Base-by-base conservation (phyloP, 192 early-diverging fungal species). In the Gamsiella multidivaricata region DNA sequence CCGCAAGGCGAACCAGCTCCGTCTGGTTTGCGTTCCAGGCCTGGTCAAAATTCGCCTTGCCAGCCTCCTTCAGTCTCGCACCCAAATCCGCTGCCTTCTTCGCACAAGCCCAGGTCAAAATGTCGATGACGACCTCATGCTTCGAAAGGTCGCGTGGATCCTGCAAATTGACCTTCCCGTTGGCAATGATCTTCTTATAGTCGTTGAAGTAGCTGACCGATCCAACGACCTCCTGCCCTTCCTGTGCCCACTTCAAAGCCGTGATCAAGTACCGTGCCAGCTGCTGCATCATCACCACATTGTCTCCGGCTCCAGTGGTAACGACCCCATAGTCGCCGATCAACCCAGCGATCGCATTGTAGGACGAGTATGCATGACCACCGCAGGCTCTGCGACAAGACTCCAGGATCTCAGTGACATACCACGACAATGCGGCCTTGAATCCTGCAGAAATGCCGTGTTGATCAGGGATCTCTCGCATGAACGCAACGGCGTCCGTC, bases 361-460 rank as follows among this genome's bases (percentile, higher is more conserved):
- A 90, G 18, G 82, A 36, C 17, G 86, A 88, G 68, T 88, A 90
- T 6, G 89, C 89, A 50, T 90, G 88, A 10, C 89, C 89, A 58
- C 89, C 89, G 41, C 82, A 80, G 23, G 81, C 69, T 31, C 87
- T 70, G 47, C 87, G 75, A 46, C 79, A 81, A n/a, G 37, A 56
- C 42, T 88, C 87, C 8, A 88, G 61, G 8, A 83, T 54, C 33
- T 86, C 85, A 28, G 76, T 73, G 15, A 69, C 66, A 32, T 81
- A 83, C 85, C 87, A 87, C 5, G 82, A 67, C n/a, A 81, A 22
- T 1, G 81, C 57, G 3, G 65, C 81, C 60, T 88, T 88, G 58
- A 88, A 59, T 37, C 81, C 81, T 0, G 87, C 80, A 14, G 85
- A 80, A 42, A 87, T 57, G 34, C 78, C 81, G 62, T 88, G 87